These are phyloP conservation scores for Yarrowia osloensis DNA, from an alignment of 805 yeast species.

Conservation along the genomic window DNA sequence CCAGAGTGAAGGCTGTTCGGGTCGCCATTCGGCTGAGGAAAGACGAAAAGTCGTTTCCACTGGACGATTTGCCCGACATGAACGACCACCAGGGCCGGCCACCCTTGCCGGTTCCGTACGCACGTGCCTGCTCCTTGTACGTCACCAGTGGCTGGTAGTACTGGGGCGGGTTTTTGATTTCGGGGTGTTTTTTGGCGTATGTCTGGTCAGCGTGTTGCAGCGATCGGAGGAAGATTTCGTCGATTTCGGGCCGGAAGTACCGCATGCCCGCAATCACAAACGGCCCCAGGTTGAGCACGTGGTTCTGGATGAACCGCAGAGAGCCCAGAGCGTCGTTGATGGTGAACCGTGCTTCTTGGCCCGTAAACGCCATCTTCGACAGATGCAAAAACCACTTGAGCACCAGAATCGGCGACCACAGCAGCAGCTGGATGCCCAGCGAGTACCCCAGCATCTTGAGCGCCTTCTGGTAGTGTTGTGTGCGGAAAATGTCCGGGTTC, in stretches of 20 bases:
- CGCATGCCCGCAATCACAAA: conserved; percentile 46
- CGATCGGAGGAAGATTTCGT: conserved; percentile 46
- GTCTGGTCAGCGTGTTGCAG: conserved; percentile 47
- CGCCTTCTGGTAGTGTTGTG: conserved; percentile 46
- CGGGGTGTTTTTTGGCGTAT: conserved; percentile 47
- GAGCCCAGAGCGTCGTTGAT: conserved; percentile 37
- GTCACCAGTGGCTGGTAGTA: conserved; percentile 33
- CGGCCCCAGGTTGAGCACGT: conserved; percentile 48
- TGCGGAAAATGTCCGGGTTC: conserved; percentile 47
- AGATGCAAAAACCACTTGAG: conserved; percentile 36
- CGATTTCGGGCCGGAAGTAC: conserved; percentile 47
- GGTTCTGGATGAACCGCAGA: conserved; percentile 43
- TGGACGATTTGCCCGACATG: neutral
- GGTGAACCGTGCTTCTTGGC: conserved; percentile 22
- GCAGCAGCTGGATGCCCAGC: conserved; percentile 43
- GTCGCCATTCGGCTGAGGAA: conserved; percentile 32
- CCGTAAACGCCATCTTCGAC: conserved; percentile 29
- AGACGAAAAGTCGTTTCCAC: conserved; percentile 15
- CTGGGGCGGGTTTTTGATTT: conserved; percentile 35
- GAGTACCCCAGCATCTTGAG: conserved; percentile 45
- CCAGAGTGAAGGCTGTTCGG: conserved; percentile 41
- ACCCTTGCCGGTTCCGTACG: conserved; percentile 21
- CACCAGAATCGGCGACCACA: conserved; percentile 41
- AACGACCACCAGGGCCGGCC: neutral
- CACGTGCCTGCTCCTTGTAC: conserved; percentile 1